phyloP scores from a whole-genome alignment of 768 basidiomycete species.

The Favolaschia claudopus region DNA sequence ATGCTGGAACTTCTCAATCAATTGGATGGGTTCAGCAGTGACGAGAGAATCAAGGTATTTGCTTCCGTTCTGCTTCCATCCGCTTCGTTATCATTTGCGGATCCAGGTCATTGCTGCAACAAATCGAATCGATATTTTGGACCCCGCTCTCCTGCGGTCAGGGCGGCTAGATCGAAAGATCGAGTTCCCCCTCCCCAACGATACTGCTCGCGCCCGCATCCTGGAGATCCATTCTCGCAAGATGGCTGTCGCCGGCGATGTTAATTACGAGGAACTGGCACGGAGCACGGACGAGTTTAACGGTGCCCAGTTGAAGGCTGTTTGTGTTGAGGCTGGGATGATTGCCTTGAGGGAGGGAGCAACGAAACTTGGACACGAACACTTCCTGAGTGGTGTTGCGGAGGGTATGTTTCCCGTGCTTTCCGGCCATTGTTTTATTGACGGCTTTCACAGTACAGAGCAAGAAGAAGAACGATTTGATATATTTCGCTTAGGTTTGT shows the following conservation, averaged over 20 bases:
- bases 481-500: conserved; percentile 83
- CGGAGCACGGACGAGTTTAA: conserved; percentile 99
- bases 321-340: conserved; percentile 99
- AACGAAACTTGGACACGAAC: conserved; percentile 88
- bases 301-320: conserved; percentile 95
- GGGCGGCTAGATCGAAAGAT: conserved; percentile 98
- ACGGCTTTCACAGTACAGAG: conserved; percentile 78
- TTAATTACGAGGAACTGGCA: conserved; percentile 97
- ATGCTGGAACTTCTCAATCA: conserved; percentile 99
- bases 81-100: conserved; percentile 10
- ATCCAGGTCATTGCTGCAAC: conserved; percentile 95
- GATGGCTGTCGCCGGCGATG: conserved; percentile 86
- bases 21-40: conserved; percentile 96
- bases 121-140: conserved; percentile 97
- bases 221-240: conserved; percentile 97
- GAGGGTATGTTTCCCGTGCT: conserved; percentile 62
- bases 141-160: conserved; percentile 97
- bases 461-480: conserved; percentile 99
- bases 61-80: not conserved
- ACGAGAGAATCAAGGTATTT: conserved; percentile 93
- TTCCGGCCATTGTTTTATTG: conserved; percentile 22
- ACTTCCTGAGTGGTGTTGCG: conserved; percentile 92
- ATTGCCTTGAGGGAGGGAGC: conserved; percentile 95
- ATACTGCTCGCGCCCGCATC: conserved; percentile 95
- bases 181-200: conserved; percentile 96